Evolutionary conservation across 257 asterid species (phyloP).

Genomic region (Catharanthus roseus): DNA sequence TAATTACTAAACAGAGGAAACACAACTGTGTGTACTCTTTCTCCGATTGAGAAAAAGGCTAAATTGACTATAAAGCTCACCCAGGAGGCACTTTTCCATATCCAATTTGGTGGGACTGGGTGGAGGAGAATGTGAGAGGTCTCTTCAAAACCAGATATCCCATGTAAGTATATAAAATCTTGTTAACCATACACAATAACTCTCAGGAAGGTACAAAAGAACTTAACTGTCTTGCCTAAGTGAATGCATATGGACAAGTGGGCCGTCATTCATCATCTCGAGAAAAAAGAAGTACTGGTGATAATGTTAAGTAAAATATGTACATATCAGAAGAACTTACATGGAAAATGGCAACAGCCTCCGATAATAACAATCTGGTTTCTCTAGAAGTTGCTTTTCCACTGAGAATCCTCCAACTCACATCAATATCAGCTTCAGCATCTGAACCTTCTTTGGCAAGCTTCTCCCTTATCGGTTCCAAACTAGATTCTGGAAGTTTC

Average conservation of each 20-base stretch:
- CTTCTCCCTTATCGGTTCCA: constrained; percentile 56
- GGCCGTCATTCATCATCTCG: neutral
- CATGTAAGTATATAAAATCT: neutral
- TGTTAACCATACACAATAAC: neutral
- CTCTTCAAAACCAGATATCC: neutral
- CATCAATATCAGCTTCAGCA: constrained; percentile 47
- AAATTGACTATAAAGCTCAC: neutral
- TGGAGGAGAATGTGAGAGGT: neutral
- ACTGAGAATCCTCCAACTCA: constrained; percentile 90
- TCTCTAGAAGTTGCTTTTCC: constrained; percentile 77
- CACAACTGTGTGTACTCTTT: neutral
- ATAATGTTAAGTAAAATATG: neutral
- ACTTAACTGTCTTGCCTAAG: no score
- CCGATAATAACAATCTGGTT: constrained; percentile 68
- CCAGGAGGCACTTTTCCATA: neutral
- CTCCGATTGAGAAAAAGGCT: neutral
- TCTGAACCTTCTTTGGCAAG: constrained; percentile 27
- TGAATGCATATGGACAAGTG: neutral
- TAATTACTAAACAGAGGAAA: no score
- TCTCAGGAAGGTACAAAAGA: no score
- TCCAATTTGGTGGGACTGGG: neutral
- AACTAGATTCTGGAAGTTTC: constrained; percentile 60
- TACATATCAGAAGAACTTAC: constrained; percentile 37
- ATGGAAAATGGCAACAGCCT: constrained; percentile 95
- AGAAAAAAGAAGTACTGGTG: neutral